Percentiles rank a stretch among this genome's conserved stretches.
Evolutionary conservation across 345 rosid species (phyloP).

Genomic region (Conringia planisiliqua): DNA sequence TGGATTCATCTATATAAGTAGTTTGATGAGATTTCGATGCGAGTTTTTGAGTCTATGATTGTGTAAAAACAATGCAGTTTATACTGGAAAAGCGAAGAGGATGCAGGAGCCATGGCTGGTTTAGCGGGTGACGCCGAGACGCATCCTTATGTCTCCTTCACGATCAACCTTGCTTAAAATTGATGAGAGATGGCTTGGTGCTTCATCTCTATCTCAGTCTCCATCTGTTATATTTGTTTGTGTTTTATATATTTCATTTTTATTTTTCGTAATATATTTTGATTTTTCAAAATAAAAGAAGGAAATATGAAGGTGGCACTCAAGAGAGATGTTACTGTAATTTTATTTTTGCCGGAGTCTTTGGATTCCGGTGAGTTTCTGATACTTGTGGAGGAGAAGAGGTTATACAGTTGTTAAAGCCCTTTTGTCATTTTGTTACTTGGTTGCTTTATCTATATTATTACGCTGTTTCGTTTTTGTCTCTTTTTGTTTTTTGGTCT

Average conservation of each 20-base stretch:
- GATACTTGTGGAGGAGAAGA: constrained; percentile 19
- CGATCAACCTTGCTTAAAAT: constrained; percentile 74
- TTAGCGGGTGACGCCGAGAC: constrained; percentile 76
- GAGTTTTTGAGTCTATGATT: not conserved
- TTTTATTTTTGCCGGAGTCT: constrained; percentile 29
- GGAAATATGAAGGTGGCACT: constrained; percentile 20
- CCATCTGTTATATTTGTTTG: constrained; percentile 33
- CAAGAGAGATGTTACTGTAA: constrained; percentile 34
- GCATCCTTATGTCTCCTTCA: constrained; percentile 88
- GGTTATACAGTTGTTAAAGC: constrained; percentile 25
- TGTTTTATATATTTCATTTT: constrained; percentile 16
- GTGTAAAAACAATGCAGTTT: constrained; percentile 46
- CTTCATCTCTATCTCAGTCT: constrained; percentile 9
- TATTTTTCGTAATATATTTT: constrained; percentile 28
- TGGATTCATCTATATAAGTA: not conserved
- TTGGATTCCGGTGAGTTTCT: constrained; percentile 25
- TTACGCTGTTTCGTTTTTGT: not conserved
- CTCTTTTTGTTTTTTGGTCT: constrained; percentile 2
- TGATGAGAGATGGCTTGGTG: constrained; percentile 31
- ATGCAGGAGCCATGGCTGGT: constrained; percentile 72
- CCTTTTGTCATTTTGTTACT: constrained; percentile 26
- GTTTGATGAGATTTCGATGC: not conserved
- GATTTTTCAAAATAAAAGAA: constrained; percentile 21
- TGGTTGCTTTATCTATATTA: not conserved
- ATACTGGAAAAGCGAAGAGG: constrained; percentile 93